Conservation (phyloP, 768 basidiomycete genomes). For the Suillus cothurnatus region DNA sequence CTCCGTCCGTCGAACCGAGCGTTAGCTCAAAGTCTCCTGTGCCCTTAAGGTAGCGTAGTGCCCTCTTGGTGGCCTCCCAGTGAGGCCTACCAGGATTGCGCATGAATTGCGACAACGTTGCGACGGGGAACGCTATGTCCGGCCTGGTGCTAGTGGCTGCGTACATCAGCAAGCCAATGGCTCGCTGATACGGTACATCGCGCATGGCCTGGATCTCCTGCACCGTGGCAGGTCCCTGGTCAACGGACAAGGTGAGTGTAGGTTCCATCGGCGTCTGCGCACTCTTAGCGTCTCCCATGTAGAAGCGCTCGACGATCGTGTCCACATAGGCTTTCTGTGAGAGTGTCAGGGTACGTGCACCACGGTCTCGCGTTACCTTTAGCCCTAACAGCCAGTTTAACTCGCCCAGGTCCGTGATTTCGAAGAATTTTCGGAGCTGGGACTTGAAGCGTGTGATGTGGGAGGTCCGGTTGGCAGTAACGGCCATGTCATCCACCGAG, state of each 20-base stretch:
- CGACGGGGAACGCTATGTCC: slow-evolving; percentile 27
- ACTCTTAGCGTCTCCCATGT: slow-evolving; percentile 23
- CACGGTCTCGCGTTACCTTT: slow-evolving; percentile 19
- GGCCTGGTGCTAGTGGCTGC: slow-evolving; percentile 17
- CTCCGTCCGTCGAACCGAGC: neutral
- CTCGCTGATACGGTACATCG: slow-evolving; percentile 9
- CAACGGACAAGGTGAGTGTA: neutral
- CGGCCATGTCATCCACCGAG: slow-evolving; percentile 35
- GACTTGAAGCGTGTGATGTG: neutral
- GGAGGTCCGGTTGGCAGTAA: slow-evolving; percentile 22
- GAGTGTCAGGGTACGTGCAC: slow-evolving; percentile 12
- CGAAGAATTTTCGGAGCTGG: slow-evolving; percentile 5
- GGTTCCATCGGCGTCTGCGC: slow-evolving; percentile 23
- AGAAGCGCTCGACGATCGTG: slow-evolving; percentile 21
- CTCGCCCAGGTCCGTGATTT: slow-evolving; percentile 19
- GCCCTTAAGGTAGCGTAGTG: slow-evolving; percentile 16
- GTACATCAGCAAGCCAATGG: slow-evolving; percentile 19
- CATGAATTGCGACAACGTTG: slow-evolving; percentile 22
- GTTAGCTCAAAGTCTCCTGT: neutral
- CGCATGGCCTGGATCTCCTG: neutral
- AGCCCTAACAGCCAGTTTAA: slow-evolving; percentile 25
- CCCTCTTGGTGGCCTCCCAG: slow-evolving; percentile 24
- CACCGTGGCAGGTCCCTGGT: slow-evolving; percentile 6
- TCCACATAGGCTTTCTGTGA: slow-evolving; percentile 24
- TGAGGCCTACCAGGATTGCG: slow-evolving; percentile 22